These are phyloP conservation scores for Aeschynomene evenia DNA, from an alignment of 306 rosid species.

Conservation along the genomic window DNA sequence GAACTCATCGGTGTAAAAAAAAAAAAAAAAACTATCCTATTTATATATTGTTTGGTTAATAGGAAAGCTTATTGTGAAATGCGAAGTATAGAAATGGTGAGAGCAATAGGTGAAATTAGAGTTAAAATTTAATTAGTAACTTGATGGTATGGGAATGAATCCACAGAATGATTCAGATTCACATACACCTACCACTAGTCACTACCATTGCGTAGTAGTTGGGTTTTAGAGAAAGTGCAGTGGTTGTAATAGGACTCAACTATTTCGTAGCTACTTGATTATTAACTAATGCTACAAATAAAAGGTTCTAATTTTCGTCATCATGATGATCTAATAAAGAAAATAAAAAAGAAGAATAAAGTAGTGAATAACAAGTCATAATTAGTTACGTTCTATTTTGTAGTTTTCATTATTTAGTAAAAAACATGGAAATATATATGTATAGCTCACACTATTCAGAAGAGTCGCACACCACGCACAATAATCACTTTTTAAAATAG, in stretches of 20 bases:
- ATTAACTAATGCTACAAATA: neutral
- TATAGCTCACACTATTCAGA: neutral
- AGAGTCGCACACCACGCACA: neutral
- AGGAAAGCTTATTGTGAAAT: too few species aligned
- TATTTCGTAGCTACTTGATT: neutral
- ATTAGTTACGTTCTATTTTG: neutral
- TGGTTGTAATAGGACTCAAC: constrained; percentile 11
- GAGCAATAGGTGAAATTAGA: neutral
- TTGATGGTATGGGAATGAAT: constrained; percentile 13
- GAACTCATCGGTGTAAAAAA: too few species aligned
- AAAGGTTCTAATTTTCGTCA: too few species aligned
- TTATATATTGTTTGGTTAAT: neutral
- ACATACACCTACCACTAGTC: constrained; percentile 44
- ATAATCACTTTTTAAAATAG: neutral
- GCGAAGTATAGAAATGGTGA: neutral
- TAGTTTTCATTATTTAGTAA: neutral
- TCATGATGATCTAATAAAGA: neutral
- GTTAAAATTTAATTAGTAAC: neutral
- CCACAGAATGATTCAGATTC: neutral
- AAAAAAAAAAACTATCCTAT: neutral
- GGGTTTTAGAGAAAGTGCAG: constrained; percentile 22
- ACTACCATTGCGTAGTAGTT: constrained; percentile 19
- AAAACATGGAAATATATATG: neutral
- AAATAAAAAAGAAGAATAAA: too few species aligned
- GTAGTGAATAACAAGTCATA: neutral